Evolutionary conservation across 192 early-diverging fungal genomes (phyloP).

Genomic region (Tieghemiomyces parasiticus): DNA sequence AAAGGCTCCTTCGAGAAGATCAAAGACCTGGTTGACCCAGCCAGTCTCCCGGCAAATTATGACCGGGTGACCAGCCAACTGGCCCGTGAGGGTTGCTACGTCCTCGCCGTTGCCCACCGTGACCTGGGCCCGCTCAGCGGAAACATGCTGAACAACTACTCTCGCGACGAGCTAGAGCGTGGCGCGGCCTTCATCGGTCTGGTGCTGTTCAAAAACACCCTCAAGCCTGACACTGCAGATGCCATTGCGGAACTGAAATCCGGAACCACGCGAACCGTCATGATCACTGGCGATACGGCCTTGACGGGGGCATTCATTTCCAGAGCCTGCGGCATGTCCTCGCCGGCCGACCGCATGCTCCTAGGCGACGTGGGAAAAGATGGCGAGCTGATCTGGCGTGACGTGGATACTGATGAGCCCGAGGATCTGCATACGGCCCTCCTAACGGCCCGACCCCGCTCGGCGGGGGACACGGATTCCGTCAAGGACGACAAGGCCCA

Average conservation of each 20-base stretch:
- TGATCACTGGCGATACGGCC: conserved; percentile 72
- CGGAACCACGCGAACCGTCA: conserved; percentile 52
- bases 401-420: conserved; percentile 33
- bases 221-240: conserved; percentile 54
- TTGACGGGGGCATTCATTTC: conserved; percentile 59
- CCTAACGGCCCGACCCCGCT: conserved; percentile 12
- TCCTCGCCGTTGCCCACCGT: conserved; percentile 44
- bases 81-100: conserved; percentile 57
- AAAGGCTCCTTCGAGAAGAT: conserved; percentile 55
- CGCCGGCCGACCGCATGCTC: conserved; percentile 17
- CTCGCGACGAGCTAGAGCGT: conserved; percentile 44
- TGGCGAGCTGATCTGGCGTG: conserved; percentile 34
- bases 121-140: conserved; percentile 27
- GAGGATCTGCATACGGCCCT: conserved; percentile 19
- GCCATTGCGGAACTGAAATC: conserved; percentile 48
- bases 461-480: too few relatives aligned
- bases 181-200: conserved; percentile 39
- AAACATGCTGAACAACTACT: conserved; percentile 19
- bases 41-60: conserved; percentile 36
- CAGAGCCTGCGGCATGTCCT: conserved; percentile 32
- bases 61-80: conserved; percentile 29
- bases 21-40: conserved; percentile 29
- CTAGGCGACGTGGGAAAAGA: conserved; percentile 33
- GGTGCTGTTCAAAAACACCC: conserved; percentile 55
- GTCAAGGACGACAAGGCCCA: conserved; percentile 12